phyloP scores from a whole-genome alignment of 2,329 filamentous ascomycete species.

The Dothideomycetidae sp. region DNA sequence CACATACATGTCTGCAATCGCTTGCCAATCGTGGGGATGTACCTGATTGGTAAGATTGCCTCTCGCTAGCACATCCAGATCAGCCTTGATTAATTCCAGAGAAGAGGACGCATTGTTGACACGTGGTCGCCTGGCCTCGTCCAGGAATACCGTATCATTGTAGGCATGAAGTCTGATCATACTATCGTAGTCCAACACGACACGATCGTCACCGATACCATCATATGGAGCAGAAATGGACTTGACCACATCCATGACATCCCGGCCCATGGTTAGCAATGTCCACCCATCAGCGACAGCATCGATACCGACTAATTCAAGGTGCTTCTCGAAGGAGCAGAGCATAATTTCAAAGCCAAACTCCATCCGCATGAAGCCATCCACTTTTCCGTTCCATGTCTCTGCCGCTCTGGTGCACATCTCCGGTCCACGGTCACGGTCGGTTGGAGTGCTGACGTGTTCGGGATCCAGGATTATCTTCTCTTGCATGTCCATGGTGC shows the following conservation, averaged over 20 bases:
- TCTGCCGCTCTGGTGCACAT: slow-evolving; percentile 41
- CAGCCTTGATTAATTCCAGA: slow-evolving; percentile 1
- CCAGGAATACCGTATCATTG: slow-evolving; percentile 22
- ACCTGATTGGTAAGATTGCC: not conserved
- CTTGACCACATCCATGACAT: slow-evolving; percentile 21
- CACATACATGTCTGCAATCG: slow-evolving; percentile 50
- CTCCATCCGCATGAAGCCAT: slow-evolving; percentile 54
- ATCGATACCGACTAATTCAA: slow-evolving; percentile 24
- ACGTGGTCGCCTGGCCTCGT: slow-evolving; percentile 25
- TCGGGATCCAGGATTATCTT: not conserved
- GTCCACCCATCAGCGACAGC: slow-evolving; percentile 13
- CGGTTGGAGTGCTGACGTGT: slow-evolving; percentile 18
- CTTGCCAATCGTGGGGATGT: slow-evolving; percentile 47
- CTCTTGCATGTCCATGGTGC: slow-evolving; percentile 50
- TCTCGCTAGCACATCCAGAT: slow-evolving; percentile 17
- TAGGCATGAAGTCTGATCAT: slow-evolving; percentile 36
- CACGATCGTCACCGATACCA: slow-evolving; percentile 31
- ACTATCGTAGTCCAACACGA: slow-evolving; percentile 33
- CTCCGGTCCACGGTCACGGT: slow-evolving; percentile 38
- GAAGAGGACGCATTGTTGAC: slow-evolving; percentile 20
- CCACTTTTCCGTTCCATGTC: slow-evolving; percentile 40
- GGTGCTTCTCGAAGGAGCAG: slow-evolving; percentile 42
- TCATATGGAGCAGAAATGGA: slow-evolving; percentile 30
- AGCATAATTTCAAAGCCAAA: slow-evolving; percentile 57
- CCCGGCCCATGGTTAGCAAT: slow-evolving; percentile 1